A percentile compares a stretch with the other conserved stretches of the same genome.
phyloP scores from a whole-genome alignment of 148 eudicot species.

The Pharnaceum exiguum region DNA sequence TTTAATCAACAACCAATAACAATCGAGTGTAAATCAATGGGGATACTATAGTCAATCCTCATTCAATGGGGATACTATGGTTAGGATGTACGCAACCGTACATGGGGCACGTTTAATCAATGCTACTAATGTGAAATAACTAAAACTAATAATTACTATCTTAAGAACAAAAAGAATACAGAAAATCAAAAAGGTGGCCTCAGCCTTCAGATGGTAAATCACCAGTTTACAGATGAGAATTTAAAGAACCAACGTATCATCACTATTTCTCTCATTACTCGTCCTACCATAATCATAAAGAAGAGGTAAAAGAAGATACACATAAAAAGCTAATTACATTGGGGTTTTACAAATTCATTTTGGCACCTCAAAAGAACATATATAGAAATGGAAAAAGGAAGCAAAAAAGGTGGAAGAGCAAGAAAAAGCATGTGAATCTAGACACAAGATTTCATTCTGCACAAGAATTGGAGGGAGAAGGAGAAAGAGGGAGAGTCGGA shows the following conservation, averaged over 20 bases:
- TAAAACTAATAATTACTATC: too few species aligned
- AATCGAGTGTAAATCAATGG: too few species aligned
- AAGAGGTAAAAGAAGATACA: slow-evolving; percentile 10
- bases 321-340: slow-evolving; percentile 18
- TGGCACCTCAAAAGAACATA: slow-evolving; percentile 21
- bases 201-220: too few species aligned
- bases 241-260: slow-evolving; percentile 10
- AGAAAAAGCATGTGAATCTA: slow-evolving; percentile 17
- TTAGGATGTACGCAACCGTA: too few species aligned
- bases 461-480: slow-evolving; percentile 18
- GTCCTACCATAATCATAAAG: slow-evolving; percentile 6
- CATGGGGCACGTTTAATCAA: too few species aligned
- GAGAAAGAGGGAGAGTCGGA: background rate
- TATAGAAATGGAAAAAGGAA: background rate
- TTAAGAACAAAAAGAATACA: too few species aligned
- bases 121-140: too few species aligned
- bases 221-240: too few species aligned
- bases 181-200: too few species aligned
- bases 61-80: too few species aligned
- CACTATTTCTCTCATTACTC: background rate
- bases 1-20: background rate
- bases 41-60: too few species aligned
- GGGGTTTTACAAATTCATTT: slow-evolving; percentile 15
- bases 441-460: slow-evolving; percentile 24
- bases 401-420: background rate